Conservation (phyloP, 768 basidiomycete species). For the Hortiboletus campestris region DNA sequence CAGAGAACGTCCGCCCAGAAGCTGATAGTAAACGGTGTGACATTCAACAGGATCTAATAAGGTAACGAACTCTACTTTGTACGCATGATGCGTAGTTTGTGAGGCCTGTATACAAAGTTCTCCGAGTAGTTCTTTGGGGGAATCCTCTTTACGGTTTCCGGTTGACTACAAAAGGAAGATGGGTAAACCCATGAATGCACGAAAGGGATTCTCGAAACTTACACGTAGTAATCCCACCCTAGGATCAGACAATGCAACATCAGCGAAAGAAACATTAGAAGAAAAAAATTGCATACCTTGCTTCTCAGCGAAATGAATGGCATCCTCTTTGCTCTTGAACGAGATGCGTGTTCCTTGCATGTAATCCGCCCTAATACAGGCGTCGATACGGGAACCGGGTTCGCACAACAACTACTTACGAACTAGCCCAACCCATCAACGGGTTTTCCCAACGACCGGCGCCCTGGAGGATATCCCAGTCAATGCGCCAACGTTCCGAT, state of each 20-base stretch:
- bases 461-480: slow-evolving; percentile 90
- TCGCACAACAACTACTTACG: slow-evolving; percentile 51
- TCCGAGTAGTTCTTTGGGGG: slow-evolving; percentile 88
- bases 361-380: slow-evolving; percentile 74
- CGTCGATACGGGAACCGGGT: background rate
- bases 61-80: slow-evolving; percentile 73
- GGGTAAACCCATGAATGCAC: slow-evolving; percentile 9
- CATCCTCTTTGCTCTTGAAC: slow-evolving; percentile 87
- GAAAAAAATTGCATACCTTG: slow-evolving; percentile 58
- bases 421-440: slow-evolving; percentile 95
- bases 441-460: slow-evolving; percentile 97
- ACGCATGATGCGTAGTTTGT: slow-evolving; percentile 76
- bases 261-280: background rate
- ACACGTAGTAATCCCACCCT: slow-evolving; percentile 96
- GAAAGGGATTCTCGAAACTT: slow-evolving; percentile 35
- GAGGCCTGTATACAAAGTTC: slow-evolving; percentile 83
- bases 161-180: slow-evolving; percentile 44
- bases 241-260: slow-evolving; percentile 1
- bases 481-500: slow-evolving; percentile 87
- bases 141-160: slow-evolving; percentile 58
- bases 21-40: background rate
- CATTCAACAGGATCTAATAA: slow-evolving; percentile 6
- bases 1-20: background rate
- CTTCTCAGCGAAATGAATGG: slow-evolving; percentile 94
- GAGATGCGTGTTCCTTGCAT: slow-evolving; percentile 86